Base-by-base conservation (phyloP, 2,329 filamentous ascomycete genomes). In the Alternaria conjuncta region DNA sequence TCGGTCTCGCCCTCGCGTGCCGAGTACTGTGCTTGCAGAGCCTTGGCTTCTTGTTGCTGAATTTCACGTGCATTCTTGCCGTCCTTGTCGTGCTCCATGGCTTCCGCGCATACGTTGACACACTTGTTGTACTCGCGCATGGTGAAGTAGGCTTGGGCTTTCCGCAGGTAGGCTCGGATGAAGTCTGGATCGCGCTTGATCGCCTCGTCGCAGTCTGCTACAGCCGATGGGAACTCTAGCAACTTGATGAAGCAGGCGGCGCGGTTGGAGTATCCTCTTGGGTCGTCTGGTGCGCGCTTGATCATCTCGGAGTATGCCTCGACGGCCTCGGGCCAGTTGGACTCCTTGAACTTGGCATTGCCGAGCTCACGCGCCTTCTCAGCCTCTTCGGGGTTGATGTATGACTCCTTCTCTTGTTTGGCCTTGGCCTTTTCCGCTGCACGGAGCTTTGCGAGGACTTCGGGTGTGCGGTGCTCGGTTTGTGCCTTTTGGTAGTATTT, bases 121-220 rank as follows among this genome's bases (percentile, higher is more conserved):
- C 92, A 96, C 81, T 94, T 95, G 81, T 91, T 97, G 86, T 97
- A 98, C 82, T 99, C 95, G 81, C 96, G 93, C 96, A 99, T 99
- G 74, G 94, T 94, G 72, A 96, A 94, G 81, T 95, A 93, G 45
- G 94, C 93, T 83, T 98, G 94, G 0, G 94, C 94, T 86, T 97
- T 98, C 79, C 96, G 91, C 74, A 99, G 91, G 82, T 98, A 98
- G 8, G 96, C 96, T 60, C 95, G 90, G 82, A 98, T 95, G 82
- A 99, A 99, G 77, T 90, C 91, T 61, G 92, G 87, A 75, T 99
- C 96, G 73, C 90, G 92, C 87, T 93, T 92, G 84, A 97, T 96
- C 47, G 96, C 96, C 71, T 88, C 85, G 80, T 97, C 90, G 81
- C 96, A 98, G 84, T 99, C 96, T 53, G 94, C 89, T 43, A 99